Evolutionary conservation across 1,284 basidiomycete genomes (phyloP).

Genomic region (Tranzscheliella williamsii): DNA sequence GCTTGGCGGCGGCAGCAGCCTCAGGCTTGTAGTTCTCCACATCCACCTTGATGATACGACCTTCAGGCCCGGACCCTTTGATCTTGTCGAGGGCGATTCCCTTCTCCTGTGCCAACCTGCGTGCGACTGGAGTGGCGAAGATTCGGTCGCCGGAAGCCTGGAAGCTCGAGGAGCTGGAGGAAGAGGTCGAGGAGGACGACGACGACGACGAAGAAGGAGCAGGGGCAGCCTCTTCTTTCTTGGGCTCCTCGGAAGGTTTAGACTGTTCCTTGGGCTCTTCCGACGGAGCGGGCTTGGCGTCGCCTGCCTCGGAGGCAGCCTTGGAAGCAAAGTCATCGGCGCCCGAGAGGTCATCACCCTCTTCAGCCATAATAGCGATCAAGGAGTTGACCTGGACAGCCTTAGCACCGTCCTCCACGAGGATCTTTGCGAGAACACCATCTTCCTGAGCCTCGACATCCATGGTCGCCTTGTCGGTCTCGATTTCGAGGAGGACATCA

Average conservation of each 20-base stretch:
- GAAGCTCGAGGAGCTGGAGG: conserved; percentile 43
- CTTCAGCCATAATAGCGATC: conserved; percentile 63
- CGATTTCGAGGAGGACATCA: conserved; percentile 93
- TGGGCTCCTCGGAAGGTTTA: conserved; percentile 42
- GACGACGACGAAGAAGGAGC: conserved; percentile 15
- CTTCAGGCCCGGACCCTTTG: conserved; percentile 91
- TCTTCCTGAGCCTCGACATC: conserved; percentile 64
- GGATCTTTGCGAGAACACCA: conserved; percentile 62
- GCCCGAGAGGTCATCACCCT: conserved; percentile 64
- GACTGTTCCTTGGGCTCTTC: conserved; percentile 40
- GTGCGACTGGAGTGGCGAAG: conserved; percentile 91
- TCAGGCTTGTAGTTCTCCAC: conserved; percentile 76
- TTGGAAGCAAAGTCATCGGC: conserved; percentile 77
- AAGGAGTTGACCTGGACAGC: conserved; percentile 60
- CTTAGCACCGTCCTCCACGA: conserved; percentile 56
- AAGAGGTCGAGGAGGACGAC: conserved; percentile 7
- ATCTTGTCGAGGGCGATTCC: conserved; percentile 88
- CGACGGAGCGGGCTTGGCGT: conserved; percentile 56
- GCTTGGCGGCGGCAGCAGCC: conserved; percentile 29
- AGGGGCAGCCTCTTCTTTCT: conserved; percentile 32
- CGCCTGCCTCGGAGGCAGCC: conserved; percentile 51
- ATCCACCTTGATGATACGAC: conserved; percentile 90
- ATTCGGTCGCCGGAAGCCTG: conserved; percentile 64
- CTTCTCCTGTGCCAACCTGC: conserved; percentile 92
- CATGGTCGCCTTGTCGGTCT: conserved; percentile 61